Conservation (phyloP, 768 basidiomycete genomes). For the Auricularia auricula-judae region DNA sequence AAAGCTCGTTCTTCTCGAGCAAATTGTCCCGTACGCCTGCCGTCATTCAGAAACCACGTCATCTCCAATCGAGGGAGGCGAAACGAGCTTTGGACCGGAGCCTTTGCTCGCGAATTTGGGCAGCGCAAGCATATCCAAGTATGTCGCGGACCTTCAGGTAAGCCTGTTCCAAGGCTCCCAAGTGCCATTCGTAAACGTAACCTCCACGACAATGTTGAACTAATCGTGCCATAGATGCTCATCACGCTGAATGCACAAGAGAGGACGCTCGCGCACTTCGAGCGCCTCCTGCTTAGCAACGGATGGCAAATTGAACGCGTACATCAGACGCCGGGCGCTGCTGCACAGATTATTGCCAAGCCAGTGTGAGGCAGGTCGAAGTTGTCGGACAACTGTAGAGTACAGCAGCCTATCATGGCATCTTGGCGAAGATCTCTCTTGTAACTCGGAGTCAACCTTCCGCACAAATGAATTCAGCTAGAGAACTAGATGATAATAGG, state of each 20-base stretch:
- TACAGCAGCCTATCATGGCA: no score
- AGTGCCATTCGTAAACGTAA: no score
- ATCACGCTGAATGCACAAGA: constrained; percentile 1
- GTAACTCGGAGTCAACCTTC: no score
- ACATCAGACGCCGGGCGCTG: background rate
- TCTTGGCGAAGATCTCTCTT: no score
- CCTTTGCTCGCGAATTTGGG: constrained; percentile 17
- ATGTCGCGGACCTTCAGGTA: constrained; percentile 8
- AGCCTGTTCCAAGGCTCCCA: background rate
- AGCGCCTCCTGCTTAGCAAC: background rate
- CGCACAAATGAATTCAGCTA: no score
- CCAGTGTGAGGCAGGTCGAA: background rate
- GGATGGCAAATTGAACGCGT: constrained; percentile 5
- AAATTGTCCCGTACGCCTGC: constrained; percentile 6
- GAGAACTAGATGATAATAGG: no score
- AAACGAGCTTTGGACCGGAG: constrained; percentile 4
- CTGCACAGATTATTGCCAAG: background rate
- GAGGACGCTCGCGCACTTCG: constrained; percentile 1
- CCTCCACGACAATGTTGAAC: background rate
- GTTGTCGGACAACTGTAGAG: no score
- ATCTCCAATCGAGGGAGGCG: background rate
- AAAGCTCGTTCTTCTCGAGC: constrained; percentile 10
- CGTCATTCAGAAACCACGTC: background rate
- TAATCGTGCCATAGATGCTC: constrained; percentile 2
- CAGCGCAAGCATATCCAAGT: constrained; percentile 7